phyloP scores from a whole-genome alignment of 495 filamentous ascomycete genomes.

The Talaromyces ruber region DNA sequence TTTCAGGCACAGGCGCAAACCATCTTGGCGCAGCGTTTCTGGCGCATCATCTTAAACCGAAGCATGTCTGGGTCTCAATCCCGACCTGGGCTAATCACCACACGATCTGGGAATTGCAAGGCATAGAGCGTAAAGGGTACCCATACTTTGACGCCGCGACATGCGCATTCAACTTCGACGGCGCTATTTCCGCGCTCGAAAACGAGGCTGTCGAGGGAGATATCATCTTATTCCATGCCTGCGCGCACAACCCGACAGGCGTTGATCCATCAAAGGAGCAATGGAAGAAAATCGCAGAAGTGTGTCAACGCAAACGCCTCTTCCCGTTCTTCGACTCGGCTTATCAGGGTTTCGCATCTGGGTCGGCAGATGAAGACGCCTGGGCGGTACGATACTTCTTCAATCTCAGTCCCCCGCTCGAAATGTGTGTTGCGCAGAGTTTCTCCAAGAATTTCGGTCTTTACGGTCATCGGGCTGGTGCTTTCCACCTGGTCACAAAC shows the following conservation, averaged over 20 bases:
- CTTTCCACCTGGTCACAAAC: constrained; percentile 37
- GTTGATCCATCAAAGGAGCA: constrained; percentile 44
- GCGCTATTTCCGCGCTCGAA: constrained; percentile 39
- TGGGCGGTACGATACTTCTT: constrained; percentile 48
- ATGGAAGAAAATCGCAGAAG: constrained; percentile 42
- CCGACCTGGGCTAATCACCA: constrained; percentile 44
- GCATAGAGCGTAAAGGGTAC: constrained; percentile 35
- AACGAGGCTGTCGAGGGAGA: constrained; percentile 31
- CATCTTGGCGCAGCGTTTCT: constrained; percentile 87
- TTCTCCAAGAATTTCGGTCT: constrained; percentile 52
- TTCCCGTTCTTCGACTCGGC: constrained; percentile 51
- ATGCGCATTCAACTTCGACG: constrained; percentile 37
- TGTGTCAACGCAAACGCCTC: constrained; percentile 41
- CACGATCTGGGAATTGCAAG: constrained; percentile 38
- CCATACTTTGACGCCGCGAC: constrained; percentile 40
- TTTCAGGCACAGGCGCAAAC: constrained; percentile 88
- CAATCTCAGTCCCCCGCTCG: constrained; percentile 37
- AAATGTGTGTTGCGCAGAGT: constrained; percentile 42
- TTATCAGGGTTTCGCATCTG: constrained; percentile 51
- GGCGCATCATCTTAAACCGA: constrained; percentile 39
- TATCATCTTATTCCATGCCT: constrained; percentile 42
- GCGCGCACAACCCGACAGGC: constrained; percentile 49
- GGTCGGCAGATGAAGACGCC: constrained; percentile 41
- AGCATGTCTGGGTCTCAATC: constrained; percentile 37
- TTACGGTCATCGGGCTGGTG: constrained; percentile 44